Conservation (phyloP, 495 filamentous ascomycete species). For the Antarctomyces pellizariae region DNA sequence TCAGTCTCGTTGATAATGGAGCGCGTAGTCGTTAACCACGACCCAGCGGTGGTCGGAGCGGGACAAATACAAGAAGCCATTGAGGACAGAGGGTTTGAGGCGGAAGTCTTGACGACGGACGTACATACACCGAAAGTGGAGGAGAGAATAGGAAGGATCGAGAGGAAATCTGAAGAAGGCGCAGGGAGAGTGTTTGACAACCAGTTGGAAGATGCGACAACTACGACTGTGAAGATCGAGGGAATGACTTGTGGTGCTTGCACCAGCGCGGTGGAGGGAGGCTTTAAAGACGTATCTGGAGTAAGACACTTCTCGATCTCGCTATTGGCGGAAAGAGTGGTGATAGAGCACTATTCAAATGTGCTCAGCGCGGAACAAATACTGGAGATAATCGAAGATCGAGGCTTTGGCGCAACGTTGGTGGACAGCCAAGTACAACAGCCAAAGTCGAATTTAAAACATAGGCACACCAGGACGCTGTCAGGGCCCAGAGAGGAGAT, state of each 20-base stretch:
- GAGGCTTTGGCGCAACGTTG: conserved; percentile 77
- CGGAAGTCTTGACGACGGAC: conserved; percentile 72
- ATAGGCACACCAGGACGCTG: conserved; percentile 5
- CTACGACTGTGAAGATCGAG: conserved; percentile 66
- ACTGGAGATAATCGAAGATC: conserved; percentile 62
- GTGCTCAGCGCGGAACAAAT: conserved; percentile 48
- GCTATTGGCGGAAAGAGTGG: conserved; percentile 73
- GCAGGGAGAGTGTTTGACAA: conserved; percentile 12
- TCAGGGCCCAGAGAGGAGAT: conserved; percentile 4
- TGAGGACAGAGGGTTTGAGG: conserved; percentile 86
- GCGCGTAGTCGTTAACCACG: conserved; percentile 72
- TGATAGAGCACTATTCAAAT: conserved; percentile 58
- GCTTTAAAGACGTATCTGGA: conserved; percentile 54
- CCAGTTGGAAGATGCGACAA: conserved; percentile 19
- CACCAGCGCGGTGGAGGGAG: conserved; percentile 71
- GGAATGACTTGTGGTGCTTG: conserved; percentile 97
- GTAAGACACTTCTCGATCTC: conserved; percentile 81
- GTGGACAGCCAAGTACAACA: conserved; percentile 24
- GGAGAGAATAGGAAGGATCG: conserved; percentile 6
- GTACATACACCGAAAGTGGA: conserved; percentile 24
- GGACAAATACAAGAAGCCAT: conserved; percentile 63
- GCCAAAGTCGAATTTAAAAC: conserved; percentile 15
- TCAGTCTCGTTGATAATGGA: conserved; percentile 86
- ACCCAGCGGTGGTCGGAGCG: conserved; percentile 48
- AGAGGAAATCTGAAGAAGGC: conserved; percentile 10